Conservation (phyloP, 768 basidiomycete species). For the Postia placenta region DNA sequence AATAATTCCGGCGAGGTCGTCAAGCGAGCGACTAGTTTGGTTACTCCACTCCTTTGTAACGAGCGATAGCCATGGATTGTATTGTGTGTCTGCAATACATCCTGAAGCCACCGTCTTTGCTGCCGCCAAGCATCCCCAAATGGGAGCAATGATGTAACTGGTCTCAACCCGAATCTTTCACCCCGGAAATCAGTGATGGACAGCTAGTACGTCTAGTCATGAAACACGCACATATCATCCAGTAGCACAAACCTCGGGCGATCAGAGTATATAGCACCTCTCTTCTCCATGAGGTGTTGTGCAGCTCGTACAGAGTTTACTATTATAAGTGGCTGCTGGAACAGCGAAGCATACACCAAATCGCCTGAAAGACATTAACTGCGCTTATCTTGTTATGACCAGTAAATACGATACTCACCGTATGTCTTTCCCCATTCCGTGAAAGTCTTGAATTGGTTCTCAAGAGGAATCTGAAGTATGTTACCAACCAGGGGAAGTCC, state of each 20-base stretch:
- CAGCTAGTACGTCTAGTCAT: background rate
- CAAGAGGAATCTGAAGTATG: background rate
- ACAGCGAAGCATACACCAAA: constrained; percentile 12
- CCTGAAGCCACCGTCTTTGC: constrained; percentile 15
- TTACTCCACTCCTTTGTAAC: constrained; percentile 10
- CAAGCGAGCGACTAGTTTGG: constrained; percentile 10
- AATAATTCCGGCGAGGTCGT: constrained; percentile 9
- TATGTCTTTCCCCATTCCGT: background rate
- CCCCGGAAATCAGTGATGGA: background rate
- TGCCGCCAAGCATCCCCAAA: constrained; percentile 13
- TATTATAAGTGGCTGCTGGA: constrained; percentile 18
- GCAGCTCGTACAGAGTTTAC: constrained; percentile 18
- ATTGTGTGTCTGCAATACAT: constrained; percentile 4
- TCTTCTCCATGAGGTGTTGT: constrained; percentile 23
- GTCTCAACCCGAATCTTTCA: constrained; percentile 14
- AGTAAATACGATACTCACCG: background rate
- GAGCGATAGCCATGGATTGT: constrained; percentile 7
- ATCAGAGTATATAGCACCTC: constrained; percentile 21
- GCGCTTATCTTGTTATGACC: no score
- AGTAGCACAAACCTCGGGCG: constrained; percentile 18
- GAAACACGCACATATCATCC: constrained; percentile 10
- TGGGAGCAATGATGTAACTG: constrained; percentile 1
- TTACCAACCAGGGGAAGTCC: no score
- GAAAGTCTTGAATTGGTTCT: background rate
- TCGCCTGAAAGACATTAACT: constrained; percentile 15